These are phyloP conservation scores for Paracorniculantispora psalliotae DNA, from an alignment of 2,329 filamentous ascomycete species.

Conservation along the genomic window DNA sequence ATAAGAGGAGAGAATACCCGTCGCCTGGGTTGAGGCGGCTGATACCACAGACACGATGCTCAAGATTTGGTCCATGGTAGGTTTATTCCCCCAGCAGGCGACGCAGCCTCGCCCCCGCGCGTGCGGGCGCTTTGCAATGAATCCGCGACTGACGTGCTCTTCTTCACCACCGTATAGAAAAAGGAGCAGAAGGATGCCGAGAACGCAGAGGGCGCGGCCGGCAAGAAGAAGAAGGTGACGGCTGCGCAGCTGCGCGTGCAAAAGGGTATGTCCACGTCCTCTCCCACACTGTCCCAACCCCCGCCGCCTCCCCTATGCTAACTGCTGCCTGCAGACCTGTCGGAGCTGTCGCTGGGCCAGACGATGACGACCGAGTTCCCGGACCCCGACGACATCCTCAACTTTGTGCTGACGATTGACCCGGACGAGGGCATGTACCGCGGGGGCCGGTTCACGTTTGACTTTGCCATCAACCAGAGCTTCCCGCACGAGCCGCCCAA, in stretches of 20 bases:
- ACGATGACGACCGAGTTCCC: constrained; percentile 81
- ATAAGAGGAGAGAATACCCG: neutral
- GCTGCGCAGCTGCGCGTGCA: constrained; percentile 92
- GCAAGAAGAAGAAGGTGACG: constrained; percentile 98
- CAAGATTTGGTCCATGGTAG: constrained; percentile 99
- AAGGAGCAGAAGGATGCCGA: constrained; percentile 96
- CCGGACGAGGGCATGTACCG: constrained; percentile 89
- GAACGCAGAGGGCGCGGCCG: constrained; percentile 67
- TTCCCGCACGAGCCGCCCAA: constrained; percentile 98
- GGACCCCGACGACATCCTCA: constrained; percentile 79
- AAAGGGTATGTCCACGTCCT: constrained; percentile 60
- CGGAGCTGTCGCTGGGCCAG: constrained; percentile 70
- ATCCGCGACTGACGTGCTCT: constrained; percentile 25
- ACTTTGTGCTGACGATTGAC: constrained; percentile 76
- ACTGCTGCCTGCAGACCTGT: constrained; percentile 55
- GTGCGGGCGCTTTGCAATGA: neutral
- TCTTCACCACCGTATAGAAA: constrained; percentile 52
- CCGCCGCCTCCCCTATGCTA: neutral
- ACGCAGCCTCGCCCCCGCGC: neutral
- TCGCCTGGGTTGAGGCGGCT: constrained; percentile 16
- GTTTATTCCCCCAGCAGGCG: constrained; percentile 20
- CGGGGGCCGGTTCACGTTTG: constrained; percentile 80
- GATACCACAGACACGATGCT: constrained; percentile 62
- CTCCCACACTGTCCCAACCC: neutral
- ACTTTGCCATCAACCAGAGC: constrained; percentile 86